Percentiles rank a stretch among this genome's conserved stretches.
Evolutionary conservation across 2,329 filamentous ascomycete genomes (phyloP).

Genomic region (Xylariaceae sp.): DNA sequence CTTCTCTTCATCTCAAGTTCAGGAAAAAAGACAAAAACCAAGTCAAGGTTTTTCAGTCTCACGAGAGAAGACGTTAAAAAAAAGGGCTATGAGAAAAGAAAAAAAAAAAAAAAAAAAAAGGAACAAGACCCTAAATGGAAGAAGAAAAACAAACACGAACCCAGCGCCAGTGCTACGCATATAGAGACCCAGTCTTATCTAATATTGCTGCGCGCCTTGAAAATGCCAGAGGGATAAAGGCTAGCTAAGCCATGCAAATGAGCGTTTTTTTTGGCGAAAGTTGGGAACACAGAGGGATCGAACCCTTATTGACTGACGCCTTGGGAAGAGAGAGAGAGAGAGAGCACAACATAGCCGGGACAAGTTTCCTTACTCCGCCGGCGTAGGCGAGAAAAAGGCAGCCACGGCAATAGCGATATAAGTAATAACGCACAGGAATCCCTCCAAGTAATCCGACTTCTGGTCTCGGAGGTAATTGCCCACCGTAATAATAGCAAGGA

Average conservation of each 20-base stretch:
- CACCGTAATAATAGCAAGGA: slow-evolving; percentile 79
- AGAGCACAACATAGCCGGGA: too few species aligned
- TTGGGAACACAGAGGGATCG: too few species aligned
- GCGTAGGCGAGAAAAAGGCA: slow-evolving; percentile 53
- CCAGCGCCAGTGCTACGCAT: neutral
- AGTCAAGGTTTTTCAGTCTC: too few species aligned
- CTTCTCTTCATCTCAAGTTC: neutral
- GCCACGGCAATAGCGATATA: slow-evolving; percentile 57
- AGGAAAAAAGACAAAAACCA: neutral
- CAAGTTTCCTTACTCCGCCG: slow-evolving; percentile 35
- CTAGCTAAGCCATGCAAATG: neutral
- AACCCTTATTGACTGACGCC: too few species aligned
- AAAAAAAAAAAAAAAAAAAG: too few species aligned
- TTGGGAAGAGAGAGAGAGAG: too few species aligned
- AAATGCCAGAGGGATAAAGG: neutral
- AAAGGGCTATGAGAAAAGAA: neutral
- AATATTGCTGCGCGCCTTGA: neutral
- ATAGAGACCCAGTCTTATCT: neutral
- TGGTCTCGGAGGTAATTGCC: slow-evolving; percentile 83
- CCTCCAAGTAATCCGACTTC: slow-evolving; percentile 88
- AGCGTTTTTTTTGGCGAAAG: too few species aligned
- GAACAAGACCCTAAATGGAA: too few species aligned
- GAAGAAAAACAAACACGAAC: neutral
- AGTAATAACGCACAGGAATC: slow-evolving; percentile 67
- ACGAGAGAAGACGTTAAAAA: neutral